Evolutionary conservation across 176 grass and related monocot species (phyloP).

Genomic region (Paspalum notatum): DNA sequence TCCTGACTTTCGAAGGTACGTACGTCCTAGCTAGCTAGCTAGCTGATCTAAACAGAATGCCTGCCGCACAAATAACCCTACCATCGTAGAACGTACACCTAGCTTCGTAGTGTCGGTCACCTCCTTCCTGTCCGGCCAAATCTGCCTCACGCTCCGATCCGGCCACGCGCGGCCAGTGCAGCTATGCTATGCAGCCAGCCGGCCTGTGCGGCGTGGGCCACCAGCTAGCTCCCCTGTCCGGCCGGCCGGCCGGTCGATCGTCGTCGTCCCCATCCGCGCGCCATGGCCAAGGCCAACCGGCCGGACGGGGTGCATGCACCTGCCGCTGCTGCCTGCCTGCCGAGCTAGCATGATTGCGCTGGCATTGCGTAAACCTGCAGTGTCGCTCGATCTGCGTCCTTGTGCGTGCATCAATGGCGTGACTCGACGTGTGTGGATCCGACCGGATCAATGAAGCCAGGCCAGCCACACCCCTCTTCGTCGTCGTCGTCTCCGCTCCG

Average conservation of each 20-base stretch:
- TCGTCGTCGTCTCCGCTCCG: background rate
- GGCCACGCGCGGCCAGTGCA: background rate
- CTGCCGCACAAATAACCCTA: too few relatives aligned
- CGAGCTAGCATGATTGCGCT: conserved; percentile 16
- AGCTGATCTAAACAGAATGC: too few relatives aligned
- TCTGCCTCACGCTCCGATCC: too few relatives aligned
- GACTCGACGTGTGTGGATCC: conserved; percentile 37
- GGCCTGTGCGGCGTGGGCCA: conserved; percentile 25
- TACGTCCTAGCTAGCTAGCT: too few relatives aligned
- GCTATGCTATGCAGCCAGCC: too few relatives aligned
- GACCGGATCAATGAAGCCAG: conserved; percentile 26
- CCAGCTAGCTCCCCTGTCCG: background rate
- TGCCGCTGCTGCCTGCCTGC: background rate
- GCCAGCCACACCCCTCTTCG: conserved; percentile 26
- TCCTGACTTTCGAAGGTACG: too few relatives aligned
- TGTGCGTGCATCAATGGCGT: background rate
- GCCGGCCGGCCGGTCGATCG: too few relatives aligned
- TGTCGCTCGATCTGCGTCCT: background rate
- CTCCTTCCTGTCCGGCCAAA: too few relatives aligned
- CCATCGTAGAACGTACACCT: too few relatives aligned
- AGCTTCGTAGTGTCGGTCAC: too few relatives aligned
- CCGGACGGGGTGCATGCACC: background rate
- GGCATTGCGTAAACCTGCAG: background rate
- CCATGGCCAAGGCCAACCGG: conserved; percentile 29
- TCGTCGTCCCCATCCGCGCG: conserved; percentile 35